Percentiles rank a stretch among this genome's conserved stretches.
phyloP scores from a whole-genome alignment of 345 rosid genomes.

The Adansonia digitata region DNA sequence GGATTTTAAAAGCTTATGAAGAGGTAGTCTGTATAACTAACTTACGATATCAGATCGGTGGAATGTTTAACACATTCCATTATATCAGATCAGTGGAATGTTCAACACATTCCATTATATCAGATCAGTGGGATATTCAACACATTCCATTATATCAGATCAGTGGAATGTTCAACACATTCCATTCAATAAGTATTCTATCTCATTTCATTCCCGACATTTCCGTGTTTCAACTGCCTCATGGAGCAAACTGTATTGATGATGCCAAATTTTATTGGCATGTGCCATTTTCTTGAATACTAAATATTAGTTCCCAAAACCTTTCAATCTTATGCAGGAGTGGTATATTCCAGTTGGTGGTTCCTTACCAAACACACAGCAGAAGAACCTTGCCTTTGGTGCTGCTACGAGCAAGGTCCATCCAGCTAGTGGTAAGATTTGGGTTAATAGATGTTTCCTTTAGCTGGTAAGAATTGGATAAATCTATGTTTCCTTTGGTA shows the following conservation, averaged over 20 bases:
- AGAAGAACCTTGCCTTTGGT: slow-evolving; percentile 77
- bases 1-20: slow-evolving; percentile 63
- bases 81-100: background rate
- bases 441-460: slow-evolving; percentile 11
- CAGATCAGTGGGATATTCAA: no score
- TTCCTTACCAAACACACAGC: background rate
- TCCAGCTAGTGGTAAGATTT: slow-evolving; percentile 74
- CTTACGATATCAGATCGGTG: background rate
- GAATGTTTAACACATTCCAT: background rate
- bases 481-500: slow-evolving; percentile 6
- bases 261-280: background rate
- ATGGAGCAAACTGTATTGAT: background rate
- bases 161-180: no score
- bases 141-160: no score
- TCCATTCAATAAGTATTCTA: background rate
- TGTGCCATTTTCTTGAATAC: slow-evolving; percentile 5
- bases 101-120: background rate
- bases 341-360: slow-evolving; percentile 72
- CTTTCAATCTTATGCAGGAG: slow-evolving; percentile 47
- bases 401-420: slow-evolving; percentile 99
- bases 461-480: slow-evolving; percentile 40
- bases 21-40: slow-evolving; percentile 47
- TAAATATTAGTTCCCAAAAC: background rate
- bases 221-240: background rate
- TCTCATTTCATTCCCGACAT: background rate